Evolutionary conservation across 2,329 filamentous ascomycete genomes (phyloP).

Genomic region (Microdochium bolleyi): DNA sequence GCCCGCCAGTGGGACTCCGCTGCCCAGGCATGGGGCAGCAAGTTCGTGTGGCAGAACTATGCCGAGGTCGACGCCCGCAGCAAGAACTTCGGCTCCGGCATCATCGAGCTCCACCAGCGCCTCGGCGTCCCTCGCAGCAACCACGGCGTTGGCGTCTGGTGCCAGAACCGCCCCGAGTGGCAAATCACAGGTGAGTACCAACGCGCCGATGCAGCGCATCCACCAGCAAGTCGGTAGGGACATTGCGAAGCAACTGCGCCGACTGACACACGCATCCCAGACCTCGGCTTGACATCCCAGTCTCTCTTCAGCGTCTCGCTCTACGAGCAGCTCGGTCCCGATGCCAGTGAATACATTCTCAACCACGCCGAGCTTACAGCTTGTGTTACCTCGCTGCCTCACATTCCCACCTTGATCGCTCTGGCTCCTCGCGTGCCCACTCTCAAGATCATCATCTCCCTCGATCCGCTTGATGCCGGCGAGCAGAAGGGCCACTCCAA

Average conservation of each 20-base stretch:
- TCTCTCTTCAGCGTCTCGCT: constrained; percentile 84
- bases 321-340: constrained; percentile 90
- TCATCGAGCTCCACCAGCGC: constrained; percentile 73
- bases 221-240: too few species aligned
- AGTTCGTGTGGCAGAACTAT: constrained; percentile 81
- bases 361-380: constrained; percentile 75
- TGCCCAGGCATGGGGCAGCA: constrained; percentile 64
- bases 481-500: constrained; percentile 76
- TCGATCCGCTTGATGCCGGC: constrained; percentile 75
- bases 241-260: too few species aligned
- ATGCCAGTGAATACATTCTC: constrained; percentile 91
- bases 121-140: constrained; percentile 58
- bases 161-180: constrained; percentile 83
- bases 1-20: constrained; percentile 69
- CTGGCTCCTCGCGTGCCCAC: constrained; percentile 67
- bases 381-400: constrained; percentile 71
- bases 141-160: constrained; percentile 77
- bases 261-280: constrained; percentile 29
- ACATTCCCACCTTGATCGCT: constrained; percentile 76
- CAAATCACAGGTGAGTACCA: constrained; percentile 60
- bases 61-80: constrained; percentile 69
- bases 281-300: constrained; percentile 82
- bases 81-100: constrained; percentile 76
- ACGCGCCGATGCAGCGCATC: too few species aligned
- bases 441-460: constrained; percentile 79